Percentiles rank a stretch among this genome's conserved stretches.
Evolutionary conservation across 1,284 basidiomycete genomes (phyloP).

Genomic region (Peniophora sp.): DNA sequence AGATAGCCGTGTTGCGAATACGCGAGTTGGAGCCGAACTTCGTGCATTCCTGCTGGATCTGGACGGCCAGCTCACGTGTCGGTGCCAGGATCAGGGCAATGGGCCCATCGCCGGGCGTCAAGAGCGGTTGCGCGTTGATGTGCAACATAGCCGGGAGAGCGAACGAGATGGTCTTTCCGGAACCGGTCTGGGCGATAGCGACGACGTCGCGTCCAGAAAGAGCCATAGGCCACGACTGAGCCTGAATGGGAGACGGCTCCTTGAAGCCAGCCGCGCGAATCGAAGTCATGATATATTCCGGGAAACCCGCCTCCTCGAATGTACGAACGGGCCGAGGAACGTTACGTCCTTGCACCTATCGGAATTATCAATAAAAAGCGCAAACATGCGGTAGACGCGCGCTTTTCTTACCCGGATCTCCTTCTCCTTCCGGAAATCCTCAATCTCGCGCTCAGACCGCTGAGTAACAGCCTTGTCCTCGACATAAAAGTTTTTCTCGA

Average conservation of each 20-base stretch:
- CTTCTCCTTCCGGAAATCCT: conserved; percentile 78
- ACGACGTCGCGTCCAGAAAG: conserved; percentile 90
- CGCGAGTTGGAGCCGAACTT: conserved; percentile 97
- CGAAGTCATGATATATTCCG: conserved; percentile 91
- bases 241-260: conserved; percentile 90
- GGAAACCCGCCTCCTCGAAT: conserved; percentile 95
- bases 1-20: conserved; percentile 97
- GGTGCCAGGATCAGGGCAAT: conserved; percentile 96
- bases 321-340: conserved; percentile 87
- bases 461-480: conserved; percentile 84
- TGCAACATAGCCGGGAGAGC: conserved; percentile 98
- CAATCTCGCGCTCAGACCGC: conserved; percentile 80
- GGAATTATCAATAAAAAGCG: no score
- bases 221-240: conserved; percentile 98
- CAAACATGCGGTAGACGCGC: conserved; percentile 4
- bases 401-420: conserved; percentile 69
- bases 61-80: conserved; percentile 96
- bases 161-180: conserved; percentile 97
- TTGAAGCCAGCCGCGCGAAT: conserved; percentile 92
- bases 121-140: conserved; percentile 98
- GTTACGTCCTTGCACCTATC: conserved; percentile 83
- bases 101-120: conserved; percentile 92
- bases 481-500: conserved; percentile 96
- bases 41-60: conserved; percentile 97
- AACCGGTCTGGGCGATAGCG: conserved; percentile 95